Percentiles rank a stretch among this genome's conserved stretches.
Conservation (phyloP, 257 asterid genomes). For the Penstemon eatonii region DNA sequence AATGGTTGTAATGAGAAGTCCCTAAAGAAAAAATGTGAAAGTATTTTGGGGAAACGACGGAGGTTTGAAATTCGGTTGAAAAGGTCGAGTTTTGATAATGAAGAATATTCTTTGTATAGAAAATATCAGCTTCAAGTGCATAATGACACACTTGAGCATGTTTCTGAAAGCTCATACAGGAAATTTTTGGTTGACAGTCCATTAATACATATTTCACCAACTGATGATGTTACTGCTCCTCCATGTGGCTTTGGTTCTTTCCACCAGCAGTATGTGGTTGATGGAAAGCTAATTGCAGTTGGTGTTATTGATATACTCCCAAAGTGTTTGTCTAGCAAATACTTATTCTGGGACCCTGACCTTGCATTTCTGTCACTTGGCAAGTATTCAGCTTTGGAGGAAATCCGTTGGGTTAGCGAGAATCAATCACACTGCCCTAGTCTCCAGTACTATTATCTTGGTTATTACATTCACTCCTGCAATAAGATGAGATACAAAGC, state of each 20-base stretch:
- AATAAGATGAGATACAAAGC: conserved; percentile 97
- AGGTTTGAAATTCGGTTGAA: conserved; percentile 67
- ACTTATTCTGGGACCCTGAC: conserved; percentile 99
- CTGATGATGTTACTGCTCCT: conserved; percentile 56
- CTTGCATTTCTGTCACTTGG: conserved; percentile 85
- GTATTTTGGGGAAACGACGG: conserved; percentile 36
- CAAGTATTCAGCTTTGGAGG: conserved; percentile 85
- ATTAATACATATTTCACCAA: conserved; percentile 60
- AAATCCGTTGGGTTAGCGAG: conserved; percentile 75
- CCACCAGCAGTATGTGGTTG: conserved; percentile 94
- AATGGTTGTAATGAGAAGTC: conserved; percentile 28
- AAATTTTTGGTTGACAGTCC: conserved; percentile 94
- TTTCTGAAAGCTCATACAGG: conserved; percentile 75
- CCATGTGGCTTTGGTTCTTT: conserved; percentile 96
- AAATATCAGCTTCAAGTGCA: conserved; percentile 91
- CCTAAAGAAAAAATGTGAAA: conserved; percentile 32
- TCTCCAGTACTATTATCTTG: conserved; percentile 96
- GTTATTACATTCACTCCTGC: conserved; percentile 96
- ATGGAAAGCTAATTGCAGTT: conserved; percentile 89
- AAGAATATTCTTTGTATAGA: conserved; percentile 84
- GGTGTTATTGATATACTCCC: conserved; percentile 96
- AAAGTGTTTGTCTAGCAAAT: conserved; percentile 90
- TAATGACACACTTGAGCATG: conserved; percentile 74
- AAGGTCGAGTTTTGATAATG: conserved; percentile 71
- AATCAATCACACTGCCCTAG: conserved; percentile 72